These are phyloP conservation scores for Galeopsis tetrahit DNA, from an alignment of 257 asterid species.

Conservation along the genomic window DNA sequence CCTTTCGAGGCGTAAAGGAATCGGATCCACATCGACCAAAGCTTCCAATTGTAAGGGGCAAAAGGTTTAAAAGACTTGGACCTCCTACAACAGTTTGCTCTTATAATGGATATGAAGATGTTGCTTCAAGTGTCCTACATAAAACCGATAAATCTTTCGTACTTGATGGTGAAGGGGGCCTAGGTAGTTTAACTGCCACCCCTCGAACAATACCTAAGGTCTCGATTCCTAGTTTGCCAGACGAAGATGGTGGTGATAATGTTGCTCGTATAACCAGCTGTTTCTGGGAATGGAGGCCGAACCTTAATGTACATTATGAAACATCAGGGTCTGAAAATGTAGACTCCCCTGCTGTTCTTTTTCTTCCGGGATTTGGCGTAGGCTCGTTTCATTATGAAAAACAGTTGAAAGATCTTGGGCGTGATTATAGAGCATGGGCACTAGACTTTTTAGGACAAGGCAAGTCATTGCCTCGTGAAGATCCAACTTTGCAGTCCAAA, in stretches of 20 bases:
- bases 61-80: slow-evolving; percentile 39
- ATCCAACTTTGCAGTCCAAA: slow-evolving; percentile 61
- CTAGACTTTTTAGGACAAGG: slow-evolving; percentile 95
- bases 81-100: slow-evolving; percentile 38
- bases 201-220: slow-evolving; percentile 61
- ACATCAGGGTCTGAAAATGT: slow-evolving; percentile 77
- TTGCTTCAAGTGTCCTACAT: slow-evolving; percentile 46
- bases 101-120: slow-evolving; percentile 42
- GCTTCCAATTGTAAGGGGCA: slow-evolving; percentile 40
- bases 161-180: slow-evolving; percentile 55
- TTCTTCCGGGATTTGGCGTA: slow-evolving; percentile 96
- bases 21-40: slow-evolving; percentile 38
- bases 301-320: slow-evolving; percentile 76
- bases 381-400: slow-evolving; percentile 96
- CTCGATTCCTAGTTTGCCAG: slow-evolving; percentile 77
- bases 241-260: slow-evolving; percentile 51
- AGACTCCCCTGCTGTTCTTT: slow-evolving; percentile 73
- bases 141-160: slow-evolving; percentile 46
- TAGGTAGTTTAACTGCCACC: slow-evolving; percentile 37
- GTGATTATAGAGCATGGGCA: slow-evolving; percentile 76
- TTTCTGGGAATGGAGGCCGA: slow-evolving; percentile 91
- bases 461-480: slow-evolving; percentile 76
- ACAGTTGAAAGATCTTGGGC: slow-evolving; percentile 91
- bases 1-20: slow-evolving; percentile 44
- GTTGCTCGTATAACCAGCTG: slow-evolving; percentile 63